Percentiles rank a stretch among this genome's conserved stretches.
Evolutionary conservation across 192 early-diverging fungal genomes (phyloP).

Genomic region (Dimargaris xerosporica): DNA sequence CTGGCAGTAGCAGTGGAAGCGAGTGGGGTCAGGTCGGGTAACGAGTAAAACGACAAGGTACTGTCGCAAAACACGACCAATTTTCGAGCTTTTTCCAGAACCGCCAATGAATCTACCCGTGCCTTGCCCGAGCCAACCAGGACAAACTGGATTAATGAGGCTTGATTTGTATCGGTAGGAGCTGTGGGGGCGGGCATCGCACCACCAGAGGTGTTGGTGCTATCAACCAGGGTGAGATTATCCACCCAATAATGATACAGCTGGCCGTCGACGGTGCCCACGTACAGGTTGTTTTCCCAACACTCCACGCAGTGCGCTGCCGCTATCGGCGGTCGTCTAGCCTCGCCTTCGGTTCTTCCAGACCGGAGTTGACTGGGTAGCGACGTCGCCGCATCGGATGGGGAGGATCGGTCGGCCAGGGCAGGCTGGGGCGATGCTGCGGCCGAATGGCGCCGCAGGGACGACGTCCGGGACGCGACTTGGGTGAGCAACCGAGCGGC

Average conservation of each 20-base stretch:
- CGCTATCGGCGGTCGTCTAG: neutral
- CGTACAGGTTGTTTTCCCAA: conserved; percentile 7
- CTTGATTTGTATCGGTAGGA: neutral
- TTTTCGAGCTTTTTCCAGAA: neutral
- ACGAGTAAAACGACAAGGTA: conserved; percentile 1
- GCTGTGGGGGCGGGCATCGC: neutral
- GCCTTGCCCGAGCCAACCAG: neutral
- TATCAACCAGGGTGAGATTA: neutral
- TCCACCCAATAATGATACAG: conserved; percentile 3
- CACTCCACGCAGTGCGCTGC: conserved; percentile 1
- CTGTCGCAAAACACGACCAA: conserved; percentile 3
- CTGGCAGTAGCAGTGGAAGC: neutral
- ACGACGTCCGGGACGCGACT: neutral
- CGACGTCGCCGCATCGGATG: neutral
- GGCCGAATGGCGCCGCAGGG: conserved; percentile 7
- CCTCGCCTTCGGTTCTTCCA: neutral
- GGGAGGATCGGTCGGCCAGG: neutral
- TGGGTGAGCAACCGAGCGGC: conserved; percentile 2
- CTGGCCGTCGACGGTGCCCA: conserved; percentile 4
- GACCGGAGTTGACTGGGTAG: neutral
- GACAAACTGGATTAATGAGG: neutral
- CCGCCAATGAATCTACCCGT: neutral
- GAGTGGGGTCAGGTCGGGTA: conserved; percentile 2
- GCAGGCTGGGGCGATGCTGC: neutral
- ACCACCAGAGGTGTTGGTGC: neutral